A percentile compares a stretch with the other conserved stretches of the same genome.
Conservation (phyloP, 2,329 filamentous ascomycete genomes). For the Fonsecaea erecta region DNA sequence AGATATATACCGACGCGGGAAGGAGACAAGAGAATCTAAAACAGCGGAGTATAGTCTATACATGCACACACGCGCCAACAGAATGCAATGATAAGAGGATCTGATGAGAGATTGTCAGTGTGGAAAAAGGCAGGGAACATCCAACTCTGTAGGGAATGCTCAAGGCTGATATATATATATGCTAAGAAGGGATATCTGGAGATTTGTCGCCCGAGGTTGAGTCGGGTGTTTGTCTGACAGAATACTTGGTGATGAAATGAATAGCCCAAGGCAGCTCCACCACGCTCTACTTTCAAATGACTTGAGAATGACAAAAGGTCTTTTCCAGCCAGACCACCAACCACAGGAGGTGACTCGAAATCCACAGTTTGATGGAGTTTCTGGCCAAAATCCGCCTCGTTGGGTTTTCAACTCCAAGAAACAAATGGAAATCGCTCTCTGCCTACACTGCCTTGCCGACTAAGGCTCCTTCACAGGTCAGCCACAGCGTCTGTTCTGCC, state of each 20-base stretch:
- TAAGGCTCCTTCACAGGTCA: background rate
- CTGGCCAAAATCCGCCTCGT: conserved; percentile 13
- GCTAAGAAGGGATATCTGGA: background rate
- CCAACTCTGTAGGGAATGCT: background rate
- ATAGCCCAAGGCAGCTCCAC: no score
- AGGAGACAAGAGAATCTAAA: background rate
- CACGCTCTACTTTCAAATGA: background rate
- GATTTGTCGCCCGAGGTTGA: background rate
- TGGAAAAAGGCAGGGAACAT: no score
- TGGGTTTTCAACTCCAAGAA: background rate
- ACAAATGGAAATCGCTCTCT: background rate
- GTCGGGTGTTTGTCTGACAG: background rate
- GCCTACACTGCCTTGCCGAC: background rate
- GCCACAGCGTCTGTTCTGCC: background rate
- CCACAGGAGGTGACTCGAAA: background rate
- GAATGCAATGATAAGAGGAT: background rate
- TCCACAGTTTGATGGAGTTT: background rate
- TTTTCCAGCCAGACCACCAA: background rate
- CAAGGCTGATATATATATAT: conserved; percentile 1
- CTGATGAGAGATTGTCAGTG: no score
- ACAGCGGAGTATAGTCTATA: background rate
- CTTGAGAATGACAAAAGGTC: background rate
- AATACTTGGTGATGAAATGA: no score
- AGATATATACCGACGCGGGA: background rate
- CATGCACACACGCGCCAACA: background rate